Conservation (phyloP, 768 basidiomycete species). For the Paxillus involutus region DNA sequence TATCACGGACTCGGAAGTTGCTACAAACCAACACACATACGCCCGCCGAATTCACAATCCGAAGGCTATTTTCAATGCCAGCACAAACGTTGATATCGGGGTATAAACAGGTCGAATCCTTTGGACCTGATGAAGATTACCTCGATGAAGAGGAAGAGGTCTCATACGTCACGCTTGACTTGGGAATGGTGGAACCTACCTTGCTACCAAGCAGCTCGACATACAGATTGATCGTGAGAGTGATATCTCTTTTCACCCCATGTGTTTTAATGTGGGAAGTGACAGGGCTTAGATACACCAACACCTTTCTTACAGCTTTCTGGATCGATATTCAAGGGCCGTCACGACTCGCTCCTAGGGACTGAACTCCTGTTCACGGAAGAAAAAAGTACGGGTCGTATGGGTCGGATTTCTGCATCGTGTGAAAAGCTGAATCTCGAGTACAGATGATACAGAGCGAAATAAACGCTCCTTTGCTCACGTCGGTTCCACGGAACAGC, state of each 20-base stretch:
- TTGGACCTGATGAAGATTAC: slow-evolving; percentile 69
- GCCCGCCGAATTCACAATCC: not conserved
- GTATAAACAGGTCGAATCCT: slow-evolving; percentile 64
- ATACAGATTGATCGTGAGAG: slow-evolving; percentile 72
- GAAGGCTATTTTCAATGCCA: slow-evolving; percentile 12
- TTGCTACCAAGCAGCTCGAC: slow-evolving; percentile 69
- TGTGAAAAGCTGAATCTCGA: not conserved
- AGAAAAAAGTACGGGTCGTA: slow-evolving; percentile 48
- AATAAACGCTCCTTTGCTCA: slow-evolving; percentile 53
- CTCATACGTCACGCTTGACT: slow-evolving; percentile 71
- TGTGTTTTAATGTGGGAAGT: not conserved
- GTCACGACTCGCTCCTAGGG: slow-evolving; percentile 66
- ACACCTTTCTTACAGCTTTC: slow-evolving; percentile 77
- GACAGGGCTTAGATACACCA: slow-evolving; percentile 73
- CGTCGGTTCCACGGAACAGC: slow-evolving; percentile 61
- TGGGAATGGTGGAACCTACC: slow-evolving; percentile 69
- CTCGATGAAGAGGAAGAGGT: slow-evolving; percentile 54
- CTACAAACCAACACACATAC: not conserved
- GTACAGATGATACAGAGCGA: slow-evolving; percentile 44
- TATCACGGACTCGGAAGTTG: not conserved
- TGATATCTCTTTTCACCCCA: not conserved
- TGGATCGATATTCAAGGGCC: slow-evolving; percentile 72
- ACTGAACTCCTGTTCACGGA: slow-evolving; percentile 78
- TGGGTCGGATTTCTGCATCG: not conserved
- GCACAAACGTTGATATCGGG: slow-evolving; percentile 46